Evolutionary conservation across 805 yeast genomes (phyloP), one percentile per base, ranked within the genome.

Genomic region (Yarrowia hollandica): DNA sequence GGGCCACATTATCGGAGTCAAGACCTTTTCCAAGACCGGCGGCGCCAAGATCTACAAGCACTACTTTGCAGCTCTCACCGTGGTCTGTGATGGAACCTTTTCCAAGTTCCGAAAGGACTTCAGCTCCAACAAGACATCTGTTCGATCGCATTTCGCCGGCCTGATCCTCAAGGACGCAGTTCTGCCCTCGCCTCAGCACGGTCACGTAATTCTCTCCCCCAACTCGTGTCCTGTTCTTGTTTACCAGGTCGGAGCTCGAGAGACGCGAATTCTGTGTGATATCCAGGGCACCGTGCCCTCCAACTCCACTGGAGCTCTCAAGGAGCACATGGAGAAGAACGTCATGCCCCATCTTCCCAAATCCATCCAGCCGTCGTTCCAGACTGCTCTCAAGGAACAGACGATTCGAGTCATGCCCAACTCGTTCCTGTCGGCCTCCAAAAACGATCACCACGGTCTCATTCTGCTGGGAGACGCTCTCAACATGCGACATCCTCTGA

Each of bases 401-500:
- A 80, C 85, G 66, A 82, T 86, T 71, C 82, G 87, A 62, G 80
- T 89, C 44, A 92, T 92, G 97, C 98, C 99, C 52, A 91, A 90
- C 73, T 96, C 94, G 65, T 94, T 81, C 72, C 76, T 94, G 54
- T 81, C 95, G 21, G 97, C 97, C 1, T 77, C 81, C 60, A 61
- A 65, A 25, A 91, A 90, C 69, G 76, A 76, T 26, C 77, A 82
- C 39, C 84, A 83, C 10, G 99, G 99, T 11, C 75, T 90, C 46
- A 77, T 94, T 33, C 79, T 92, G 64, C 69, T 94, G 31, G 99
- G 99, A 50, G 99, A 94, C 71, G 88, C 99, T 1, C 78, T 91
- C 65, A 94, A 94, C 72, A 94, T 94, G 97, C 81, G 99, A 71
- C 99, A 94, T 71, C 99, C 99, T 23, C 80, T 94, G 62, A 94